These are phyloP conservation scores for Limnomonas spitsbergensis DNA, from an alignment of 139 green algal species.

Conservation along the genomic window DNA sequence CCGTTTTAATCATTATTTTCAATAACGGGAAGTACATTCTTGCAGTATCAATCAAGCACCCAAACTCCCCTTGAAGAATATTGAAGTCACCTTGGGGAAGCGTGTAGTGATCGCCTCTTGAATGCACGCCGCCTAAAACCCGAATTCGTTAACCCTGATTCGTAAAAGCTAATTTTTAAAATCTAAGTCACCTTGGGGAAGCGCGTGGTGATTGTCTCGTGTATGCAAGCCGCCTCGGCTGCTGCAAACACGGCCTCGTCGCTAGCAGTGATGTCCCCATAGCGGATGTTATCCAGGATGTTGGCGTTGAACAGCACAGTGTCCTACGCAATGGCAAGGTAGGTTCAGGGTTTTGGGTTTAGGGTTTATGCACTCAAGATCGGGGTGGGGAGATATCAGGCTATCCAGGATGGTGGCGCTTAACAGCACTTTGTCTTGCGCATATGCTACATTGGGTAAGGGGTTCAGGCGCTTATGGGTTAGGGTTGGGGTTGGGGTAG, in stretches of 20 bases:
- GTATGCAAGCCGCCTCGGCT: slow-evolving; percentile 64
- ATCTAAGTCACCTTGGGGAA: slow-evolving; percentile 49
- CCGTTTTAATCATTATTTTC: no score
- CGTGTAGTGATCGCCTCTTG: slow-evolving; percentile 72
- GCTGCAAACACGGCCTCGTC: slow-evolving; percentile 62
- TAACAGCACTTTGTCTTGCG: slow-evolving; percentile 67
- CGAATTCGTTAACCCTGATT: no score
- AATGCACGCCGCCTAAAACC: slow-evolving; percentile 65
- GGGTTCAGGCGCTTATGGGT: no score
- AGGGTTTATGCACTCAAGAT: background rate
- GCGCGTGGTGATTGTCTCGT: slow-evolving; percentile 68
- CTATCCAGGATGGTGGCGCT: slow-evolving; percentile 87
- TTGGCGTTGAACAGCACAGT: slow-evolving; percentile 88
- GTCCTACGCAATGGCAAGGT: slow-evolving; percentile 29
- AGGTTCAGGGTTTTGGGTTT: slow-evolving; percentile 3
- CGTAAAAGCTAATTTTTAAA: no score
- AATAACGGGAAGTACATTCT: no score
- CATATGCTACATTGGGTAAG: no score
- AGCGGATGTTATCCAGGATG: slow-evolving; percentile 79
- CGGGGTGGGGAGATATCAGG: background rate
- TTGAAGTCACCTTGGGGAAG: slow-evolving; percentile 49
- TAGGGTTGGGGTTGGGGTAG: no score
- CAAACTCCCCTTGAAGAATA: no score
- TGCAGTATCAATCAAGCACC: no score
- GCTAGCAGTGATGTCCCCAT: slow-evolving; percentile 45